Evolutionary conservation across 176 grass and related monocot species (phyloP).

Genomic region (Dendrocalamus sinicus): DNA sequence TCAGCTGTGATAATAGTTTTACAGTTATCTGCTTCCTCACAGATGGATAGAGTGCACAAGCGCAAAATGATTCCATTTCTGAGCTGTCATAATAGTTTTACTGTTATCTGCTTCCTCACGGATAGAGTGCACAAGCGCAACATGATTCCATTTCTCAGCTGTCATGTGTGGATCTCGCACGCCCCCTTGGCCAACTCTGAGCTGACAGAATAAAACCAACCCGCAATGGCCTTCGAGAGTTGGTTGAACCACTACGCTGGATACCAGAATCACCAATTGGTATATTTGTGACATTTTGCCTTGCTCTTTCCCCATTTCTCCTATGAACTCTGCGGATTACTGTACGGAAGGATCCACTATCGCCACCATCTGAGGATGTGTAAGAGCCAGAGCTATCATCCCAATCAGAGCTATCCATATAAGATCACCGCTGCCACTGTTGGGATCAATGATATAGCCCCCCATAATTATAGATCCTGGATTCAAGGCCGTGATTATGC

Average conservation of each 20-base stretch:
- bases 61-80: constrained; percentile 5
- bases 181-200: background rate
- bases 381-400: background rate
- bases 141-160: constrained; percentile 30
- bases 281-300: background rate
- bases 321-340: background rate
- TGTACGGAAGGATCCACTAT: background rate
- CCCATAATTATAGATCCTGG: constrained; percentile 65
- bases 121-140: background rate
- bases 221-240: background rate
- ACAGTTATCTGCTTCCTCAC: background rate
- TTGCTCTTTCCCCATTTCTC: constrained; percentile 28
- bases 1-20: background rate
- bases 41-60: constrained; percentile 1
- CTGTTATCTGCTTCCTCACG: background rate
- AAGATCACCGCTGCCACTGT: constrained; percentile 35
- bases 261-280: background rate
- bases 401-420: background rate
- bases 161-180: background rate
- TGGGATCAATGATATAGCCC: constrained; percentile 78
- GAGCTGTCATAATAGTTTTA: background rate
- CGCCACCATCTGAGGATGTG: background rate
- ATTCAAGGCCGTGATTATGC: constrained; percentile 71
- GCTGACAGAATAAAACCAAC: background rate
- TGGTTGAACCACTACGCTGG: background rate